Evolutionary conservation across 2,329 filamentous ascomycete species (phyloP).

Genomic region (Curvularia lunata): DNA sequence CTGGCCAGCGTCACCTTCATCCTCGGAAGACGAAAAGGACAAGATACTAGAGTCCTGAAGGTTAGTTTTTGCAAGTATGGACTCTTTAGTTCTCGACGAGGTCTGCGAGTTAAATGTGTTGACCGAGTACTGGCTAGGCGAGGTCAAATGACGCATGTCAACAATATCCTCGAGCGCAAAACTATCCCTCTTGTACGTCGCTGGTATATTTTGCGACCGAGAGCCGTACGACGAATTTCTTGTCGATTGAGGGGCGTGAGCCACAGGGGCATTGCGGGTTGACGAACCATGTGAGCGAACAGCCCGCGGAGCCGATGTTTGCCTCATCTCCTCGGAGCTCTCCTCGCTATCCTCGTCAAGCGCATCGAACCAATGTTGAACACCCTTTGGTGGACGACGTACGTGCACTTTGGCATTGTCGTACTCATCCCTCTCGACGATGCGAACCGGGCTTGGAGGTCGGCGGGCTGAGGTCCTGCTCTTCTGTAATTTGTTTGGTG

Average conservation of each 20-base stretch:
- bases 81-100: slow-evolving; percentile 45
- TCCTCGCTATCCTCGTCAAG: slow-evolving; percentile 51
- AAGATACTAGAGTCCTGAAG: slow-evolving; percentile 49
- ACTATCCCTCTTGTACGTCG: slow-evolving; percentile 26
- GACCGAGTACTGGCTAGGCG: slow-evolving; percentile 40
- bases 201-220: slow-evolving; percentile 23
- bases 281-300: slow-evolving; percentile 18
- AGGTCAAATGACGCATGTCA: slow-evolving; percentile 33
- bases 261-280: slow-evolving; percentile 28
- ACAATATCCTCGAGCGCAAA: slow-evolving; percentile 32
- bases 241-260: slow-evolving; percentile 20
- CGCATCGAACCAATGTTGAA: slow-evolving; percentile 60
- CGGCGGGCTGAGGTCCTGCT: slow-evolving; percentile 22
- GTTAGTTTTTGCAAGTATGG: slow-evolving; percentile 41
- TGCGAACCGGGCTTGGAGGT: slow-evolving; percentile 34
- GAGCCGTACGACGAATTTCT: slow-evolving; percentile 14
- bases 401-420: slow-evolving; percentile 57
- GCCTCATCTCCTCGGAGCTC: slow-evolving; percentile 24
- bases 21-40: slow-evolving; percentile 51
- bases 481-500: slow-evolving; percentile 29
- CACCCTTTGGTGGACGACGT: slow-evolving; percentile 55
- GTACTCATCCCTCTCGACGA: slow-evolving; percentile 48
- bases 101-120: slow-evolving; percentile 34
- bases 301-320: slow-evolving; percentile 24
- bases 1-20: slow-evolving; percentile 38